Evolutionary conservation across 257 asterid genomes (phyloP).

Genomic region (Forsythia viridissima): DNA sequence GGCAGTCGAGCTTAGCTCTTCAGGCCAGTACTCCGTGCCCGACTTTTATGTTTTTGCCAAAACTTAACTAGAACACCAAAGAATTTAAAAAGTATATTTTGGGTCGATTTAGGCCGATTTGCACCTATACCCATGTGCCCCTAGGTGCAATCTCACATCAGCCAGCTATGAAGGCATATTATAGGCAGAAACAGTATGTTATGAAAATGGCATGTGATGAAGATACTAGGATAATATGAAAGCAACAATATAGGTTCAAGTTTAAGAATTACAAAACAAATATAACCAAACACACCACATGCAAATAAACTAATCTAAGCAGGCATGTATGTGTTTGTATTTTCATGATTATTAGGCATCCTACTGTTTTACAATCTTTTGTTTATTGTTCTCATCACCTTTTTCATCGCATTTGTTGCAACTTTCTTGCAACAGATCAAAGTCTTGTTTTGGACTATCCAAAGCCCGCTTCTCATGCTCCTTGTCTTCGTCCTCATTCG

Average conservation of each 20-base stretch:
- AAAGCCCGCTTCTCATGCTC: constrained; percentile 59
- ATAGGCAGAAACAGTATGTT: not conserved
- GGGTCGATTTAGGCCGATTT: not conserved
- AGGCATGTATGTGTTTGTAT: too few relatives aligned
- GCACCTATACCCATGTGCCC: constrained; percentile 16
- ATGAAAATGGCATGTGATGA: not conserved
- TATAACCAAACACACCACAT: not conserved
- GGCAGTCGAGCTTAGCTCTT: not conserved
- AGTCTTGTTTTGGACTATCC: constrained; percentile 46
- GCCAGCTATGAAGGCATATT: constrained; percentile 19
- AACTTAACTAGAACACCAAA: too few relatives aligned
- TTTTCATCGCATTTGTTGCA: constrained; percentile 26
- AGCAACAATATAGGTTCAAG: not conserved
- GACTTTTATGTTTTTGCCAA: too few relatives aligned
- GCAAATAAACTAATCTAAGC: not conserved
- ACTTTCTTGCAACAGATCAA: constrained; percentile 24
- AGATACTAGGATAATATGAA: not conserved
- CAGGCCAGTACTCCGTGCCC: not conserved
- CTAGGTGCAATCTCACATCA: constrained; percentile 7
- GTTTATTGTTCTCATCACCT: not conserved
- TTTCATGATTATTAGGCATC: not conserved
- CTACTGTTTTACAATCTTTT: not conserved
- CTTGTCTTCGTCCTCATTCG: constrained; percentile 28
- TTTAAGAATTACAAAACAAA: not conserved
- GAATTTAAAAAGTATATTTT: too few relatives aligned